phyloP scores from a whole-genome alignment of 108 stramenopile species.

The Fragilaria crotonensis region DNA sequence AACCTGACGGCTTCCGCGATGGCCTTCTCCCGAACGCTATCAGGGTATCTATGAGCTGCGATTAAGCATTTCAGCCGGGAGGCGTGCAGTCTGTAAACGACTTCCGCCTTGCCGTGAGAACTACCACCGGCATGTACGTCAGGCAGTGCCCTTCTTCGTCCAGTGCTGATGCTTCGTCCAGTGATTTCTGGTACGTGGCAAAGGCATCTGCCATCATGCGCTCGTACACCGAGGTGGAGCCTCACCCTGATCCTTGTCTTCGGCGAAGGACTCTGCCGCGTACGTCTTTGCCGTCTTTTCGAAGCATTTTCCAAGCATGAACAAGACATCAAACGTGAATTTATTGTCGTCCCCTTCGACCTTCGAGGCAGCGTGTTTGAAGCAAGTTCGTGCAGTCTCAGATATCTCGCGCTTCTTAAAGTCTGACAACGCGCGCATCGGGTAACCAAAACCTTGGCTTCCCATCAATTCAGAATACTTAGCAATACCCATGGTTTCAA shows the following conservation, averaged over 20 bases:
- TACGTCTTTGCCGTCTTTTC: conserved; percentile 78
- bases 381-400: conserved; percentile 40
- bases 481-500: conserved; percentile 59
- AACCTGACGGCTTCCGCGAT: conserved; percentile 65
- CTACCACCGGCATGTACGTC: conserved; percentile 63
- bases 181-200: conserved; percentile 40
- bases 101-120: conserved; percentile 68
- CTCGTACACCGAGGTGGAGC: conserved; percentile 48
- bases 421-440: conserved; percentile 45
- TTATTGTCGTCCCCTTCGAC: conserved; percentile 13
- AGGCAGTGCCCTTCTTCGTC: conserved; percentile 39
- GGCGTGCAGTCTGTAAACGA: conserved; percentile 76
- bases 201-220: conserved; percentile 43
- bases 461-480: conserved; percentile 61
- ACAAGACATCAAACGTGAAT: conserved; percentile 56
- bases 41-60: conserved; percentile 29
- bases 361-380: conserved; percentile 34
- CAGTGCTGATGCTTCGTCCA: conserved; percentile 33
- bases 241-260: neutral
- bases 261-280: conserved; percentile 29
- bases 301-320: conserved; percentile 81
- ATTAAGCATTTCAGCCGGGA: conserved; percentile 71
- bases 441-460: conserved; percentile 72
- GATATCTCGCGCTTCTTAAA: conserved; percentile 57
- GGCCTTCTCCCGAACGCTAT: conserved; percentile 33